Conservation (phyloP, 2,329 filamentous ascomycete genomes). For the Colletotrichum eremochloae region DNA sequence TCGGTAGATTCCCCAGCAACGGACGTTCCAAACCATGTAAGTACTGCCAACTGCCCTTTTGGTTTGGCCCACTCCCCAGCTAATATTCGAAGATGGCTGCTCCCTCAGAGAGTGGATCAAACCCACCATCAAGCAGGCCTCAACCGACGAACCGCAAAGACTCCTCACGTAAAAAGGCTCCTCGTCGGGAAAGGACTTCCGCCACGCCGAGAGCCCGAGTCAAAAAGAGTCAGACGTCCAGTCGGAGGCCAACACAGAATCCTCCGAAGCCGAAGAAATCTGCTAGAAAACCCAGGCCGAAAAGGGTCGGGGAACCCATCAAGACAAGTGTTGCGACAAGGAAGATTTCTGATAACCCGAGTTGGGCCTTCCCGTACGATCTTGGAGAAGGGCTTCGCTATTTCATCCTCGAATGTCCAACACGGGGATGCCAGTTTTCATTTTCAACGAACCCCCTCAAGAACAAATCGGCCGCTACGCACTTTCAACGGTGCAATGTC, state of each 20-base stretch:
- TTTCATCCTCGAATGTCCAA: background rate
- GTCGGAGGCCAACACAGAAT: no score
- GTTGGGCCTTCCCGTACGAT: background rate
- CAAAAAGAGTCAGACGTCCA: background rate
- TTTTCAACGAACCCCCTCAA: background rate
- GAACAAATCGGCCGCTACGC: background rate
- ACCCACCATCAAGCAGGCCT: background rate
- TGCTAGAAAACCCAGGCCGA: background rate
- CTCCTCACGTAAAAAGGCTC: background rate
- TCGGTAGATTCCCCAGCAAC: fast-evolving
- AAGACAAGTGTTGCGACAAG: background rate
- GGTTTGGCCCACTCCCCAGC: no score
- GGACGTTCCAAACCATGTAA: background rate
- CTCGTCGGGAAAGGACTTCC: background rate
- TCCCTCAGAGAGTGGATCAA: background rate
- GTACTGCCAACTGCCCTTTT: no score
- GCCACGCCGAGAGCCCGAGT: background rate
- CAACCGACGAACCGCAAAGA: background rate
- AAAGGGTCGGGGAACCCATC: background rate
- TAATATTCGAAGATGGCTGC: background rate
- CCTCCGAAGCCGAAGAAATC: fast-evolving
- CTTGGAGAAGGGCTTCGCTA: background rate
- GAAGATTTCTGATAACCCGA: background rate
- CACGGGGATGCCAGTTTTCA: background rate
- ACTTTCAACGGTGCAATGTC: background rate